Base-by-base conservation (phyloP, 2,329 filamentous ascomycete species). In the Fusarium tanahbumbuense region DNA sequence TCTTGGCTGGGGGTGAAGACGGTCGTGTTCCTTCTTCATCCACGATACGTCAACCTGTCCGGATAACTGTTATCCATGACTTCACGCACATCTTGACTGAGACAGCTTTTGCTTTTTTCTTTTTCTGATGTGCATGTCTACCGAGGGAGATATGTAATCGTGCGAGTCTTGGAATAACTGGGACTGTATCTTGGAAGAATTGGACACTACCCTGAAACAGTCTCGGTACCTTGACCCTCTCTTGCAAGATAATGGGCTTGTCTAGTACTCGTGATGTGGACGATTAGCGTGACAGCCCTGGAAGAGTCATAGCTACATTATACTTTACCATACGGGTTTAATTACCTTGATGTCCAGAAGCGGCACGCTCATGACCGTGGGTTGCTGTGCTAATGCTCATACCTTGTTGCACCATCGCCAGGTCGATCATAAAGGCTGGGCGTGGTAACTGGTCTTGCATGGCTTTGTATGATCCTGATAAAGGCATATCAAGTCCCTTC, bases 41-140 rank as follows among this genome's bases (percentile, higher is more conserved):
- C 12, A 23, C 42, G 67, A 67, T 64, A 45, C 44, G 62, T 45
- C 41, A 67, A 66, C 62, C 32, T 42, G 25, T 34, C 1, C 34
- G 34, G 55, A 42, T 20, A n/a, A 37, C 18, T 37, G 10, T n/a
- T n/a, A 37, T 48, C 15, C 27, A 16, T 8, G 5, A 13, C 15
- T 37, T 28, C 40, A n/a, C 11, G 8, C 8, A 15, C 13, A 20
- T n/a, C 20, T 63, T 28, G 58, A 49, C 34, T 42, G 59, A 63
- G 13, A 44, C 46, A 20, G 30, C 47, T n/a, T 48, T 54, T 41
- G n/a, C n/a, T n/a, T n/a, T n/a, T n/a, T 54, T 41, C 18, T 18
- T n/a, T 34, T 23, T 46, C 18, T 40, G 28, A 9, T 23, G 37
- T 32, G 41, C 16, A 49, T 37, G 11, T 44, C 20, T 53, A 34